Conservation (phyloP, 139 green algal species). For the Chlamydomonas sp. region DNA sequence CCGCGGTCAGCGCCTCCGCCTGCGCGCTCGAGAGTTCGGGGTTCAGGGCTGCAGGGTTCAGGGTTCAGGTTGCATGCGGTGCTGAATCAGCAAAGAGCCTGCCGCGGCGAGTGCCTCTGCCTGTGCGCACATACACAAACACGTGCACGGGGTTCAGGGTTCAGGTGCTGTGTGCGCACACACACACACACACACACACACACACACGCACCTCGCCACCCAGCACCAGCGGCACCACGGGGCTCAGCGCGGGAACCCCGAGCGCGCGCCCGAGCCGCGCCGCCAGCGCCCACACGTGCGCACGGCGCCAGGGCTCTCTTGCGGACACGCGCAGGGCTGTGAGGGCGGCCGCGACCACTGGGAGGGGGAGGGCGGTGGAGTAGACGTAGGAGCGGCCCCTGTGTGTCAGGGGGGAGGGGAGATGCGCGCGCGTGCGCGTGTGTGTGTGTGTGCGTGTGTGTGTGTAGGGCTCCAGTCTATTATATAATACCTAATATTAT, state of each 20-base stretch:
- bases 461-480: too few species aligned
- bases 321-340: constrained; percentile 53
- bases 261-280: constrained; percentile 34
- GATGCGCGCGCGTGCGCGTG: too few species aligned
- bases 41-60: constrained; percentile 29
- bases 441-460: too few species aligned
- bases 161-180: too few species aligned
- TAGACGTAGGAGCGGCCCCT: constrained; percentile 64
- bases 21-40: too few species aligned
- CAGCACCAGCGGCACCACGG: constrained; percentile 80
- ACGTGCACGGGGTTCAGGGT: too few species aligned
- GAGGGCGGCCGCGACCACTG: constrained; percentile 65
- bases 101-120: too few species aligned
- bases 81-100: background rate
- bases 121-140: too few species aligned
- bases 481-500: too few species aligned
- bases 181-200: too few species aligned
- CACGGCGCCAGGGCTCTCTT: constrained; percentile 67
- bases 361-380: constrained; percentile 75
- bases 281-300: constrained; percentile 54
- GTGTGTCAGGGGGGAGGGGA: too few species aligned
- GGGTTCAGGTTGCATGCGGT: background rate
- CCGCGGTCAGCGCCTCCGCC: too few species aligned
- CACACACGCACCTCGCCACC: constrained; percentile 42
- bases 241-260: constrained; percentile 51